These are phyloP conservation scores for Monosporascus sp. DNA, from an alignment of 2,329 filamentous ascomycete species.

Conservation along the genomic window DNA sequence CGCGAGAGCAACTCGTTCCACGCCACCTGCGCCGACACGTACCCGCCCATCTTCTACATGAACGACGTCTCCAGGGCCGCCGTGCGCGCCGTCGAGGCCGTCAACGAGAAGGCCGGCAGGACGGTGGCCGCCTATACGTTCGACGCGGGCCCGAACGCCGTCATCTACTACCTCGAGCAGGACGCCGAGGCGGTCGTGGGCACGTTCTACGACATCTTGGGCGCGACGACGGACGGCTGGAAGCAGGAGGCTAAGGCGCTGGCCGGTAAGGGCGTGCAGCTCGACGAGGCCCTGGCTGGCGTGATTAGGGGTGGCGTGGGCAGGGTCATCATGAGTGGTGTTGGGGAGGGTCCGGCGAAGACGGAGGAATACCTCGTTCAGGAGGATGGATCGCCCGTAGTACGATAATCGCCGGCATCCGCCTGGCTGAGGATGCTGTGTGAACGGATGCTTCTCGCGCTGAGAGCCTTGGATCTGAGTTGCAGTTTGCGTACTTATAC, in stretches of 20 bases:
- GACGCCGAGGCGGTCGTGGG: conserved; percentile 70
- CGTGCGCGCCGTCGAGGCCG: conserved; percentile 80
- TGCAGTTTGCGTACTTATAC: too few relatives aligned
- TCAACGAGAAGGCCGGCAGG: conserved; percentile 76
- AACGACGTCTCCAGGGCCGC: conserved; percentile 89
- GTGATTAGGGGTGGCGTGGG: conserved; percentile 74
- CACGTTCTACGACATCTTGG: conserved; percentile 65
- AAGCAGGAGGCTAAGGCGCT: conserved; percentile 52
- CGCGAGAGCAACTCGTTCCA: conserved; percentile 97
- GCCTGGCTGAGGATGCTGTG: too few relatives aligned
- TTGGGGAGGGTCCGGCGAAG: conserved; percentile 82
- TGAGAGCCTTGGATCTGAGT: too few relatives aligned
- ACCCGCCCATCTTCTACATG: conserved; percentile 97
- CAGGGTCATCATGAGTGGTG: conserved; percentile 83
- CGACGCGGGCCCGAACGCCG: conserved; percentile 93
- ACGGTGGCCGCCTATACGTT: conserved; percentile 92
- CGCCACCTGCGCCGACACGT: conserved; percentile 88
- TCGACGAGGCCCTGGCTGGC: conserved; percentile 61
- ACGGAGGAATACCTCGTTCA: conserved; percentile 72
- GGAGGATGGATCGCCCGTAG: conserved; percentile 52
- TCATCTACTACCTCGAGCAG: conserved; percentile 89
- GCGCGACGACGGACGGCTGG: conserved; percentile 62
- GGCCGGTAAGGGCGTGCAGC: conserved; percentile 42
- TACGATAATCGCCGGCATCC: conserved; percentile 14
- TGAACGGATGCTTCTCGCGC: too few relatives aligned